These are phyloP conservation scores for Diddensiella santjacobensis DNA, from an alignment of 805 yeast species.

Conservation along the genomic window DNA sequence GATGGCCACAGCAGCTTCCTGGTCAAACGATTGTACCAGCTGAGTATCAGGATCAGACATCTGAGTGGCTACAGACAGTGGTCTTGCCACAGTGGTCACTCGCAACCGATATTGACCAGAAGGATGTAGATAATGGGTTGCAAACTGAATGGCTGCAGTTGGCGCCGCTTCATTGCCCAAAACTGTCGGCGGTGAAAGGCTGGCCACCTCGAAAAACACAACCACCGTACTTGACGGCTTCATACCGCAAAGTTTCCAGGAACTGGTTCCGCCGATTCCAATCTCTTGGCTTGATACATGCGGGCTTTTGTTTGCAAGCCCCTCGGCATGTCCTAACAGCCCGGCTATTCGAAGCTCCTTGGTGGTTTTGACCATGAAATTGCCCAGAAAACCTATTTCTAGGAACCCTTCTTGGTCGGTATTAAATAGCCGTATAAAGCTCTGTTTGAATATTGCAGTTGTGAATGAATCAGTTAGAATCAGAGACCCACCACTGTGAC, in stretches of 20 bases:
- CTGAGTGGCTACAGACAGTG: slow-evolving; percentile 35
- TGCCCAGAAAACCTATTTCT: slow-evolving; percentile 78
- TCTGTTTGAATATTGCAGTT: slow-evolving; percentile 88
- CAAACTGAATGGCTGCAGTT: slow-evolving; percentile 58
- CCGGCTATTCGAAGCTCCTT: slow-evolving; percentile 82
- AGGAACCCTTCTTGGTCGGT: slow-evolving; percentile 79
- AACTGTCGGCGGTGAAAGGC: slow-evolving; percentile 27
- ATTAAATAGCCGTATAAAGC: slow-evolving; percentile 74
- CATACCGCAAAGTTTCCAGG: slow-evolving; percentile 73
- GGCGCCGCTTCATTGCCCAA: slow-evolving; percentile 24
- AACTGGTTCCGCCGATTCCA: slow-evolving; percentile 83
- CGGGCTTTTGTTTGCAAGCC: slow-evolving; percentile 54
- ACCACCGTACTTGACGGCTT: slow-evolving; percentile 80
- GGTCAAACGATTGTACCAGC: slow-evolving; percentile 67
- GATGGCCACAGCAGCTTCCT: slow-evolving; percentile 92
- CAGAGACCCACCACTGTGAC: slow-evolving; percentile 83
- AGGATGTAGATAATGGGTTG: slow-evolving; percentile 85
- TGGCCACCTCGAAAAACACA: slow-evolving; percentile 69
- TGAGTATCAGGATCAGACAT: slow-evolving; percentile 41
- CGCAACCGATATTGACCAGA: slow-evolving; percentile 79
- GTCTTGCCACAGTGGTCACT: slow-evolving; percentile 72
- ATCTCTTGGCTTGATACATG: slow-evolving; percentile 72
- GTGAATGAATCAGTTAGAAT: slow-evolving; percentile 89
- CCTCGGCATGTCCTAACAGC: slow-evolving; percentile 81
- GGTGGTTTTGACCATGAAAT: slow-evolving; percentile 75